These are phyloP conservation scores for Linaria vulgaris DNA, from an alignment of 257 asterid genomes.

Conservation along the genomic window DNA sequence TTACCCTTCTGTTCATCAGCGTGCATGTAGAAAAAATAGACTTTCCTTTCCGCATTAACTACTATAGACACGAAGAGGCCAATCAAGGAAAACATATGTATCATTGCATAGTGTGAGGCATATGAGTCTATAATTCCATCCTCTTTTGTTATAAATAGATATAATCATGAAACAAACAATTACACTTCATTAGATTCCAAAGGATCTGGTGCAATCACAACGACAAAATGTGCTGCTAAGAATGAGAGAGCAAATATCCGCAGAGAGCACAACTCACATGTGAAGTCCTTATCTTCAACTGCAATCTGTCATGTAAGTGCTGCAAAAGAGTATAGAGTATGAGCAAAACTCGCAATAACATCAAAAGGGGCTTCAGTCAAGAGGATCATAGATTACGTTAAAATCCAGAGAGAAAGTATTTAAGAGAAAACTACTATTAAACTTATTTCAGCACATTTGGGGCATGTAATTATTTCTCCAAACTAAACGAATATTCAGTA, in stretches of 20 bases:
- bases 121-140: background rate
- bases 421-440: too few species aligned
- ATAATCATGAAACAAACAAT: background rate
- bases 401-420: background rate
- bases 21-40: too few species aligned
- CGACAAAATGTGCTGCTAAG: conserved; percentile 5
- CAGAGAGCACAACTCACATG: conserved; percentile 56
- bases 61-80: background rate
- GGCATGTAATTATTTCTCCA: too few species aligned
- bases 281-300: conserved; percentile 79
- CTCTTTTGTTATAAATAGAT: background rate
- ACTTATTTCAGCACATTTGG: too few species aligned
- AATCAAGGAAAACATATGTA: conserved; percentile 3
- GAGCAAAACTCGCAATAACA: background rate
- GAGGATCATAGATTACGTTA: background rate
- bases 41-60: too few species aligned
- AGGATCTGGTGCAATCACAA: conserved; percentile 8
- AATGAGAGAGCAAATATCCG: background rate
- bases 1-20: too few species aligned
- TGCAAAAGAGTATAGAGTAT: conserved; percentile 41
- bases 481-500: too few species aligned
- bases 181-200: conserved; percentile 1
- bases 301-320: conserved; percentile 88
- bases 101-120: background rate
- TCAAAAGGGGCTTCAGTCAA: conserved; percentile 13